Conservation (phyloP, 352 stramenopile genomes). For the Pilasporangium apinafurcum region DNA sequence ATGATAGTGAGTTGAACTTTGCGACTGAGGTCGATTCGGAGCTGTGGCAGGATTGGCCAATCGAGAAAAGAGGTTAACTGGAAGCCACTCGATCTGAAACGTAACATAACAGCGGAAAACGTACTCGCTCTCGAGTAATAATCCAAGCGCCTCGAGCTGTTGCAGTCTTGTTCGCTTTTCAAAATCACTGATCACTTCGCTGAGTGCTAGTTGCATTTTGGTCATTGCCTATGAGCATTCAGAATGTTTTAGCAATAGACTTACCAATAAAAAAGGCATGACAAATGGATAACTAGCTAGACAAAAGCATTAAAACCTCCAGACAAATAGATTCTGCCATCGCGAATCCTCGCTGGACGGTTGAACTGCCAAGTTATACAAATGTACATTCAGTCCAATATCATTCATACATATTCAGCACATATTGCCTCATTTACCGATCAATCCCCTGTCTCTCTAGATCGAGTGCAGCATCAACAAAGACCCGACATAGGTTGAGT, state of each 20-base stretch:
- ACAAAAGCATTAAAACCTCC: not conserved
- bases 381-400: not conserved
- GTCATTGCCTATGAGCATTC: constrained; percentile 3
- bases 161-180: not conserved
- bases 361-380: not conserved
- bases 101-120: not conserved
- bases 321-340: not conserved
- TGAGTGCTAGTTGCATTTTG: constrained; percentile 2
- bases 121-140: constrained; percentile 4
- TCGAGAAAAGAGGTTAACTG: not conserved
- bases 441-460: constrained; percentile 1
- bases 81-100: not conserved
- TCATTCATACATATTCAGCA: not conserved
- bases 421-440: not conserved
- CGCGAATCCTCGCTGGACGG: not conserved
- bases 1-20: not conserved
- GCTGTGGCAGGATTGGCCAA: not conserved
- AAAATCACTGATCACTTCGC: constrained; percentile 5
- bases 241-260: too few species aligned
- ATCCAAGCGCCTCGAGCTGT: constrained; percentile 1
- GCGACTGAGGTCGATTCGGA: not conserved
- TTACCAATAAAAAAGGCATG: not conserved
- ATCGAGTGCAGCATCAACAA: constrained; percentile 5
- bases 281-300: not conserved
- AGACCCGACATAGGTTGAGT: constrained; percentile 4